Evolutionary conservation across 345 rosid genomes (phyloP).

Genomic region (Abelmoschus esculentus): DNA sequence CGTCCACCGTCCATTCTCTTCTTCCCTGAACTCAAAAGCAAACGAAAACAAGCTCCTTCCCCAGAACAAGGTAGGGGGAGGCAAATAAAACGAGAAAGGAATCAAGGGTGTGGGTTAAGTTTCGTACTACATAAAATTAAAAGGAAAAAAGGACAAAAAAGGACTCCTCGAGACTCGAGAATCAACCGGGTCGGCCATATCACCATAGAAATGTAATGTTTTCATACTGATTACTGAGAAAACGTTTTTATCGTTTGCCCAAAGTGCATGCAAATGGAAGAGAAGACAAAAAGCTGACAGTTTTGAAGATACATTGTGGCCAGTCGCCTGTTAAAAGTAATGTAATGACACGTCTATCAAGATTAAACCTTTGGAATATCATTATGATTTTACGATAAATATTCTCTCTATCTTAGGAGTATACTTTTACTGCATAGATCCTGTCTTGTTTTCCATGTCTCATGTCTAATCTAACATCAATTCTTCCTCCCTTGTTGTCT

Average conservation of each 20-base stretch:
- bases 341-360: neutral
- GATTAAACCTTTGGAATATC: neutral
- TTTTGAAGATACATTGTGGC: neutral
- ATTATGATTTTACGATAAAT: too few relatives aligned
- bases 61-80: neutral
- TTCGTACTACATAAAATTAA: too few relatives aligned
- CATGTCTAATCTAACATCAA: neutral
- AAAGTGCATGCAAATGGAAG: neutral
- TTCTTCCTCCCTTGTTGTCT: neutral
- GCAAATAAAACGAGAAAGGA: neutral
- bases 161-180: neutral
- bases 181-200: neutral
- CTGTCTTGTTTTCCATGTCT: too few relatives aligned
- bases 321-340: too few relatives aligned
- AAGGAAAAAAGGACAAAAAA: neutral
- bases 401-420: too few relatives aligned
- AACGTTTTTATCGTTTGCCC: slow-evolving; percentile 7
- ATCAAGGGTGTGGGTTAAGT: neutral
- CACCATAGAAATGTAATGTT: neutral
- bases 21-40: neutral
- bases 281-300: neutral
- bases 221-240: neutral
- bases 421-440: too few relatives aligned
- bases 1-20: neutral
- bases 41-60: neutral